A percentile compares a stretch with the other conserved stretches of the same genome.
Conservation (phyloP, 1,284 basidiomycete species). For the Nidula niveotomentosa region DNA sequence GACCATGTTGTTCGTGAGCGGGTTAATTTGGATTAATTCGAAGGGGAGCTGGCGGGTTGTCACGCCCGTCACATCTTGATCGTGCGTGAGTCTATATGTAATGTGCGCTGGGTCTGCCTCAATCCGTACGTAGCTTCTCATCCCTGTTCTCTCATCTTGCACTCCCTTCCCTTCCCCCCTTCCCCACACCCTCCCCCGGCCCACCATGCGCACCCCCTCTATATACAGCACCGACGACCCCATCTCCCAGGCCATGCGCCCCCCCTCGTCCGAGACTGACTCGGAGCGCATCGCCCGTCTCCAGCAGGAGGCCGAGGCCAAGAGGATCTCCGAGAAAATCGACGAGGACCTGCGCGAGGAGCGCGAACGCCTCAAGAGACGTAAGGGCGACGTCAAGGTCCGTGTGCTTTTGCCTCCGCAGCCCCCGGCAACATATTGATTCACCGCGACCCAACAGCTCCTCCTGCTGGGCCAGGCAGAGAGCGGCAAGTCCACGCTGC, state of each 20-base stretch:
- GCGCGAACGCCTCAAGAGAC: slow-evolving; percentile 59
- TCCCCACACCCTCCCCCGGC: slow-evolving; percentile 25
- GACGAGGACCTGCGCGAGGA: slow-evolving; percentile 76
- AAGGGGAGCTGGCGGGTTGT: not conserved
- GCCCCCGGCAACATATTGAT: slow-evolving; percentile 32
- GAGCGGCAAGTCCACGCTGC: slow-evolving; percentile 80
- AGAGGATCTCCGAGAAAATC: slow-evolving; percentile 72
- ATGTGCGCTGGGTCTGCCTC: not conserved
- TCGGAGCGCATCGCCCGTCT: slow-evolving; percentile 58
- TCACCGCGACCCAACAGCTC: slow-evolving; percentile 40
- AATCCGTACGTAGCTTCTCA: not conserved
- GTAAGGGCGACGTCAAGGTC: slow-evolving; percentile 75
- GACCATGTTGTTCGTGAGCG: slow-evolving; percentile 14
- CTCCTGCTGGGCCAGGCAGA: slow-evolving; percentile 80
- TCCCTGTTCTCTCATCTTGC: not conserved
- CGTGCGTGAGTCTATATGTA: not conserved
- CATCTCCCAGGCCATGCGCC: slow-evolving; percentile 64
- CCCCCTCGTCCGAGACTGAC: slow-evolving; percentile 66
- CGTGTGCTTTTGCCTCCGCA: slow-evolving; percentile 6
- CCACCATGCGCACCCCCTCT: slow-evolving; percentile 62
- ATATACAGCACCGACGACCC: slow-evolving; percentile 75
- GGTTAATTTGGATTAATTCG: not conserved
- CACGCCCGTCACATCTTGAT: no score
- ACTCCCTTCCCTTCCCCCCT: slow-evolving; percentile 14
- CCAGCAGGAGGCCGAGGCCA: slow-evolving; percentile 67